Evolutionary conservation across 2,329 filamentous ascomycete species (phyloP), one percentile per base, ranked within the genome.

Genomic region (Fusarium bactridioides): DNA sequence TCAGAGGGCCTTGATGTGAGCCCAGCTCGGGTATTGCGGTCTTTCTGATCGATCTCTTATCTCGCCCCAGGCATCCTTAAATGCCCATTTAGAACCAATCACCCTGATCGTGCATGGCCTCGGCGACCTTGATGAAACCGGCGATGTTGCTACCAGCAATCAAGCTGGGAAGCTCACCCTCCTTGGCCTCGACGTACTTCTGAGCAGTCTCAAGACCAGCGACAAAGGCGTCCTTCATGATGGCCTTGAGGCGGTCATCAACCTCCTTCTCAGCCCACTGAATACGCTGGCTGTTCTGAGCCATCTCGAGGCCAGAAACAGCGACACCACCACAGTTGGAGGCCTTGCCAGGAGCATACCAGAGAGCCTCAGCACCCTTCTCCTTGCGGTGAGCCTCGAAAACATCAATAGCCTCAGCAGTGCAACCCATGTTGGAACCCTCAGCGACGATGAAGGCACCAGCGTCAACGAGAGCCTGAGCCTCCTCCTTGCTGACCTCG

Each of bases 391-490:
- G 86, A 23, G 87, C 89, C 89, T 98, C 95, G 82, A 98, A 98
- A 74, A 94, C 86, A 79, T 97, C 93, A 79, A 99, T 98, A 76
- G 95, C 95, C 74, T 93, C 94, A 84, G 96, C 94, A 38, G 95
- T 98, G 88, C 94, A 98, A 74, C 96, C 96, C 96, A 99, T 98
- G 90, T 98, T 98, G 85, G 93, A 96, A 64, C 96, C 96, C 86
- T 99, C 96, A 65, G 96, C 96, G 75, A 98, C 92, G 86, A 94
- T 97, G 82, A 92, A 90, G 80, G 88, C 89, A 76, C 95, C 95
- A 67, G 88, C 89, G 55, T 88, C 88, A 67, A 98, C 90, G 48
- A 98, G 90, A 23, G 89, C 90, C 85, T 94, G 87, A 59, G 95
- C 96, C 87, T 99, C 96, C 78, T 96, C 94, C 81, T 91, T 91